Evolutionary conservation across 352 stramenopile genomes (phyloP).

Genomic region (Phytophthora pini): DNA sequence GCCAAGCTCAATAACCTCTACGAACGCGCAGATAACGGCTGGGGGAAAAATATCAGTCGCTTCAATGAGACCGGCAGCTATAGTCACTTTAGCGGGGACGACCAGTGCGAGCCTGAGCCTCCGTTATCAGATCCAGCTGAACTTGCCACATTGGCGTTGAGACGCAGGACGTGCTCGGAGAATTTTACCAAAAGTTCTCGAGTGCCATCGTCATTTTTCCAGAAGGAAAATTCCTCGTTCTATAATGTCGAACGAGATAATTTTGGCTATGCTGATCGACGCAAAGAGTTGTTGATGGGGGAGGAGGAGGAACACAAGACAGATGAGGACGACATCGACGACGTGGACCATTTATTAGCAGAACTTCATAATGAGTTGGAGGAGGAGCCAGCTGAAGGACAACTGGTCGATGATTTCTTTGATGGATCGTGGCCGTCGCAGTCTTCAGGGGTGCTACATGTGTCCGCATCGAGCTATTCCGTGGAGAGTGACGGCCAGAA

Average conservation of each 20-base stretch:
- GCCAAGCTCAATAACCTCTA: constrained; percentile 22
- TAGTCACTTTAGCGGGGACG: constrained; percentile 13
- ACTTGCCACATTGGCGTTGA: constrained; percentile 19
- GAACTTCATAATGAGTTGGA: constrained; percentile 27
- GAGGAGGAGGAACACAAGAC: constrained; percentile 40
- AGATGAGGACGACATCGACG: constrained; percentile 25
- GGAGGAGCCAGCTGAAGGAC: constrained; percentile 8
- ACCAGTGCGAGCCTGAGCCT: constrained; percentile 34
- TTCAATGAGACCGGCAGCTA: constrained; percentile 11
- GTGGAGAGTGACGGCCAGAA: constrained; percentile 50
- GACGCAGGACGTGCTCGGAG: constrained; percentile 45
- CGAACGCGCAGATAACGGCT: constrained; percentile 17
- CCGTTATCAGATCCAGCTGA: constrained; percentile 26
- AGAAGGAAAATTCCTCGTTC: constrained; percentile 22
- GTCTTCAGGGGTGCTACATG: background rate
- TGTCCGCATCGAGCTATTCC: constrained; percentile 19
- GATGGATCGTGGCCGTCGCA: constrained; percentile 24
- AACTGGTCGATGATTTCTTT: constrained; percentile 28
- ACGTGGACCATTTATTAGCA: constrained; percentile 17
- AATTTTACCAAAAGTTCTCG: constrained; percentile 45
- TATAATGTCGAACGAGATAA: background rate
- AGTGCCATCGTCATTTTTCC: constrained; percentile 34
- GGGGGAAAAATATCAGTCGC: constrained; percentile 16
- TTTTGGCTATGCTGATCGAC: constrained; percentile 17
- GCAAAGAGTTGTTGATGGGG: constrained; percentile 3